Conservation (phyloP, 2,329 filamentous ascomycete genomes). For the Colletotrichum sojae region DNA sequence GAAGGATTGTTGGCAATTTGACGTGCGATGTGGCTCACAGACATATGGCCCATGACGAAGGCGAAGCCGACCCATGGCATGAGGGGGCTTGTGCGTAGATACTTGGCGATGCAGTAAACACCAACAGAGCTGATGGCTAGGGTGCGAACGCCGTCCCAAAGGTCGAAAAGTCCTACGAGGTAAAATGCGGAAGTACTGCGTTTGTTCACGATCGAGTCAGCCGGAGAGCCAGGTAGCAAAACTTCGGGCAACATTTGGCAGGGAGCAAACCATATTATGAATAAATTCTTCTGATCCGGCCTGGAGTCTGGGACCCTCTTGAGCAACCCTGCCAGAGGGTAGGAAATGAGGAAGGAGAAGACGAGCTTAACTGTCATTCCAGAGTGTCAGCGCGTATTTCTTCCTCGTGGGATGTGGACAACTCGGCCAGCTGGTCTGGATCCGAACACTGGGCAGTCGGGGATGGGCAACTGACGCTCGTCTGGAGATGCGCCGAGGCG, state of each 20-base stretch:
- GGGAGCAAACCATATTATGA: conserved; percentile 78
- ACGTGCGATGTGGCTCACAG: conserved; percentile 87
- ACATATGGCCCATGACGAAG: conserved; percentile 97
- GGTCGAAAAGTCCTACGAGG: conserved; percentile 90
- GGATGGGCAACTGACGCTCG: conserved; percentile 56
- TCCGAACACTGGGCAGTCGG: conserved; percentile 49
- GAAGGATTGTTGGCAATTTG: conserved; percentile 78
- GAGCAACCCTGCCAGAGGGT: conserved; percentile 88
- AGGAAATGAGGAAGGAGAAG: conserved; percentile 90
- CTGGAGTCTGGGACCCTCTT: conserved; percentile 91
- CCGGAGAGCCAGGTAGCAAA: background rate
- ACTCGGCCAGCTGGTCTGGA: conserved; percentile 32
- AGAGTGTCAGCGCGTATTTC: conserved; percentile 8
- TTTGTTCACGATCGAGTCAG: conserved; percentile 5
- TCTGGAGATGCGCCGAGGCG: conserved; percentile 60
- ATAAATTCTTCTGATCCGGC: conserved; percentile 88
- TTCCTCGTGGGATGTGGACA: background rate
- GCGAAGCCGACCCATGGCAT: conserved; percentile 99
- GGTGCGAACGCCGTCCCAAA: conserved; percentile 88
- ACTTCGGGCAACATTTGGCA: background rate
- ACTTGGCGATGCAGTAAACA: conserved; percentile 87
- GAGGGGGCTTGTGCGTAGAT: conserved; percentile 82
- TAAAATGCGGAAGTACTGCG: conserved; percentile 87
- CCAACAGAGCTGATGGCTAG: conserved; percentile 84
- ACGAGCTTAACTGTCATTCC: conserved; percentile 87